Percentiles rank a stretch among this genome's conserved stretches.
phyloP scores from a whole-genome alignment of 176 grass and related monocot genomes.

The Cenchrus fungigraminus region DNA sequence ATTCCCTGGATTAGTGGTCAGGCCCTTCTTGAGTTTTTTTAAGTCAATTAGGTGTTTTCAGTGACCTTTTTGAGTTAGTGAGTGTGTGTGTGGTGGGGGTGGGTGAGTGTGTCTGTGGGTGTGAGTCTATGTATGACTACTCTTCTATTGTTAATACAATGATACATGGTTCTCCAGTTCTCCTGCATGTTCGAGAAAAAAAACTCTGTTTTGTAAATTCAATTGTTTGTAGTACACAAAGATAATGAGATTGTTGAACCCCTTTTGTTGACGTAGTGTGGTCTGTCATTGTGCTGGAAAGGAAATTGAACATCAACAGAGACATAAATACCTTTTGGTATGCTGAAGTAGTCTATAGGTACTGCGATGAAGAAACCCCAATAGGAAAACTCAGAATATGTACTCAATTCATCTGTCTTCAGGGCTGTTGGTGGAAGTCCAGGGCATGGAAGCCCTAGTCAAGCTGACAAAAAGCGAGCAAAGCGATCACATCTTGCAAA shows the following conservation, averaged over 20 bases:
- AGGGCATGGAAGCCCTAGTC: constrained; percentile 52
- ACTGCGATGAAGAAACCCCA: constrained; percentile 19
- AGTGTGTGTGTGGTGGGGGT: too few species aligned
- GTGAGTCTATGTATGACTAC: too few species aligned
- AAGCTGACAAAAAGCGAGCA: constrained; percentile 65
- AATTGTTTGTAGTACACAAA: neutral
- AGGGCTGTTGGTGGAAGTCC: constrained; percentile 58
- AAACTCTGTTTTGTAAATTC: neutral
- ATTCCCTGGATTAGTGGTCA: too few species aligned
- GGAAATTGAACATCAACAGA: neutral
- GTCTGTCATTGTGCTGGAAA: constrained; percentile 22
- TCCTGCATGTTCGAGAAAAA: too few species aligned
- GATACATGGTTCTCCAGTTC: too few species aligned
- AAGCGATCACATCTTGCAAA: constrained; percentile 68
- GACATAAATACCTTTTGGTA: constrained; percentile 5
- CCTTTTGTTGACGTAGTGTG: neutral
- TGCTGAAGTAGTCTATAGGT: neutral
- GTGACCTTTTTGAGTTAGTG: too few species aligned
- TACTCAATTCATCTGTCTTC: constrained; percentile 32
- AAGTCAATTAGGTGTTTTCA: too few species aligned
- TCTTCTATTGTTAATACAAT: too few species aligned
- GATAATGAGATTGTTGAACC: neutral
- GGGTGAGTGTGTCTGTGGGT: too few species aligned
- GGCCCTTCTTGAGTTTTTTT: too few species aligned
- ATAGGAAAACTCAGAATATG: too few species aligned